Conservation (phyloP, 192 early-diverging fungal species). For the Umbelopsis sp. region DNA sequence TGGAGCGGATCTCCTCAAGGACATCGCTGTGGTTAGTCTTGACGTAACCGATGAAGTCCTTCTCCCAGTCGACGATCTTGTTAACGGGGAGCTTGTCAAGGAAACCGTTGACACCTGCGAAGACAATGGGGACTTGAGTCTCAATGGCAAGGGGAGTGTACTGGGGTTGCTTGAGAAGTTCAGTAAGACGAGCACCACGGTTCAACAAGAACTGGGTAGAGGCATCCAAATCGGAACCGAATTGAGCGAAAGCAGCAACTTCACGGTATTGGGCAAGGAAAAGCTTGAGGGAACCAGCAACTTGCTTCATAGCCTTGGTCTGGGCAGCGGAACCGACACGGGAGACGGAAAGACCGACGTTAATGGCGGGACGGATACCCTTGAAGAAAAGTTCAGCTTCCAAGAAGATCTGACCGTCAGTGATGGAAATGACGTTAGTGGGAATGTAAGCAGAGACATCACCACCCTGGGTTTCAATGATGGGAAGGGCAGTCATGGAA, state of each 20-base stretch:
- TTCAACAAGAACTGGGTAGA: slow-evolving; percentile 99
- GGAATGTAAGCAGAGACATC: slow-evolving; percentile 99
- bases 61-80: slow-evolving; percentile 91
- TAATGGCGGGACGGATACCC: slow-evolving; percentile 99
- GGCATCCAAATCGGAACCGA: slow-evolving; percentile 99
- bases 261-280: slow-evolving; percentile 99
- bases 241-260: slow-evolving; percentile 99
- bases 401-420: slow-evolving; percentile 99
- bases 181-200: slow-evolving; percentile 99
- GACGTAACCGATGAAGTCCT: slow-evolving; percentile 83
- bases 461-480: slow-evolving; percentile 99
- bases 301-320: slow-evolving; percentile 99
- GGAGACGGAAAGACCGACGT: slow-evolving; percentile 99
- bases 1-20: slow-evolving; percentile 85
- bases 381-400: slow-evolving; percentile 99
- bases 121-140: slow-evolving; percentile 97
- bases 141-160: slow-evolving; percentile 95
- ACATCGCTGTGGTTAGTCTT: slow-evolving; percentile 85
- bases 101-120: slow-evolving; percentile 99
- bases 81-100: slow-evolving; percentile 95
- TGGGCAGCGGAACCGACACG: slow-evolving; percentile 99
- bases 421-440: slow-evolving; percentile 99
- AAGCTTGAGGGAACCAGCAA: slow-evolving; percentile 99
- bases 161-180: slow-evolving; percentile 99
- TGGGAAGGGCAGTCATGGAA: slow-evolving; percentile 97